Base-by-base conservation (phyloP, 306 rosid genomes). In the Elaeagnus macrophylla region DNA sequence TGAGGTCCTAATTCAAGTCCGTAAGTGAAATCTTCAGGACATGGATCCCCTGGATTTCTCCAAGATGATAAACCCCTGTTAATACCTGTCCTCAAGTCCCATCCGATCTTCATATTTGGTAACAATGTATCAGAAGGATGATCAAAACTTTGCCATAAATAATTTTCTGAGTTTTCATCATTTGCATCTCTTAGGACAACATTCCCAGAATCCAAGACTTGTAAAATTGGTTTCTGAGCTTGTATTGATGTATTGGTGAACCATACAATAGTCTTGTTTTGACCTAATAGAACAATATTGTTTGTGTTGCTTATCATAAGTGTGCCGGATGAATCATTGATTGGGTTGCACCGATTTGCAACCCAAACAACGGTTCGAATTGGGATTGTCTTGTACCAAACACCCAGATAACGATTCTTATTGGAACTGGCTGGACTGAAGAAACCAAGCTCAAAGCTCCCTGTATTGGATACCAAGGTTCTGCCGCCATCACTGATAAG, bases 71-170 rank as follows among this genome's bases (percentile, higher is more conserved):
- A 7, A 7, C 51, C 44, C 62, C 79, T 25, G 10, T 75, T 60
- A 3, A 72, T 56, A 15, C 81, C 70, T 0, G 62, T 72, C 35
- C 40, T 65, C 5, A 47, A 54, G 62, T 80, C 67, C 80, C 82
- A 75, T 10, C 87, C 87, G 3, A 78, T 8, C 55, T 84, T 84
- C 88, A 78, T 78, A 19, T 71, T 78, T 3, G 83, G 83, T n/a
- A 81, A 37, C 7, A 81, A 32, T 16, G 85, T 74, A 41, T 81
- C 84, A 50, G 61, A 38, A n/a, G 83, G 88, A 17, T 81, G 69
- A 42, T 78, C 85, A 49, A 75, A 81, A 72, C 81, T 78, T 46
- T 84, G 81, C 94, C 85, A 81, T 53, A 67, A 56, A 52, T 52
- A 74, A 7, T 35, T 17, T 20, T 42, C 70, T 10, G 74, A 38